Base-by-base conservation (phyloP, 1,139 yeast genomes). In the Pichia sp. region DNA sequence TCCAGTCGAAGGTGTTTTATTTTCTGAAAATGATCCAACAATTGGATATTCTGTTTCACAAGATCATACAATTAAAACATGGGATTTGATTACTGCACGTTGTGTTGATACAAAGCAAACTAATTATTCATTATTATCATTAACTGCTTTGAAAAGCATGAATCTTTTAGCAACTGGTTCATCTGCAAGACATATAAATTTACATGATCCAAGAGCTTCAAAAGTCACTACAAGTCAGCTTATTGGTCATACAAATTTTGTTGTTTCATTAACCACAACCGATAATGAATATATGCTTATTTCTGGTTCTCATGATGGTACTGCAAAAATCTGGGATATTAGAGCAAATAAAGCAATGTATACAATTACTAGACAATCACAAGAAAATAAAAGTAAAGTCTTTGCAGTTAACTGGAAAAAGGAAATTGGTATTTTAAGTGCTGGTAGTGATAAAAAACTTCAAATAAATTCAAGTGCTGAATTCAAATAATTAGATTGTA, bases 21-120 rank as follows among this genome's bases (percentile, higher is more conserved):
- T 89, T 64, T 96, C 87, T 60, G 65, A 72, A 7, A 68, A 70
- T 33, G 97, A 92, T 64, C 56, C 75, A 39, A 76, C 94, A 0
- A 96, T 90, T 6, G 96, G 83, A 18, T 92, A 92, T 68, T 88
- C 97, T 0, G 96, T 86, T 1, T 86, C 97, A 4, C 97, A 89
- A 66, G 97, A 92, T 69, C 98, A 92, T 65, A 81, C 95, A 1
- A 81, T 92, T 56, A 86, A 86, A 61, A 92, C 98, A 0, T 92
- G 98, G 97, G 98, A 92, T 70, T 73, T 90, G 60, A 83, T 87
- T 27, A 88, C 97, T 5, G 73, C 85, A 25, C 76, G 86, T 56
- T 80, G 87, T 61, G 83, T 89, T 39, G 97, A 89, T 64, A 86
- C 97, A 5, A 83, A 88, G 67, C 78, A 86, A 29, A 89, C 97